Evolutionary conservation across 2,329 filamentous ascomycete species (phyloP), one percentile per base, ranked within the genome.

Genomic region (Aspergillus melleus): DNA sequence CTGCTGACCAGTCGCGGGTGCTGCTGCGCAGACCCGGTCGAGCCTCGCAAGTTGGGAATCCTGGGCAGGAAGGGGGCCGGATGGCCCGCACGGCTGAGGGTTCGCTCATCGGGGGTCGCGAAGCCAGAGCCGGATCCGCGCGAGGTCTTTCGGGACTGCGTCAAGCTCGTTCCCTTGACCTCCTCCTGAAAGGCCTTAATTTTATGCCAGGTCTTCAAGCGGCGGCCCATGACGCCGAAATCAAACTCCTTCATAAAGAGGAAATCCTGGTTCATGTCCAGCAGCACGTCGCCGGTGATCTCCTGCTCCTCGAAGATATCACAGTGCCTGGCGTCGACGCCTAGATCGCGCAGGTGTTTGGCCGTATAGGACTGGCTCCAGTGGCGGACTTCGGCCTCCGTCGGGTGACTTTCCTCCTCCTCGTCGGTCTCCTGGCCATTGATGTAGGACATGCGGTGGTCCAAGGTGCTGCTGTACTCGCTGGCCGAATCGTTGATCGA

Each of bases 161-260:
- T 69, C 77, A 86, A 77, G 49, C 84, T 24, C 44, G 44, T 47
- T 47, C 44, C 84, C 64, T 85, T 89, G 47, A 95, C 88, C 74
- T 97, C 92, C 70, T 96, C 91, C 73, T 98, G 94, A 64, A 98
- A 83, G 3, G 87, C 82, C 76, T 96, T 96, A 75, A 98, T 93
- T 77, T 95, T 96, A 76, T 97, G 92, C 94, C 94, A 98, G 2
- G 93, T 96, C 75, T 96, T 96, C 62, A 98, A 79, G 62, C 94
- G 86, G 59, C 91, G 86, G 9, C 94, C 94, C 67, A 98, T 93
- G 3, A 93, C 91, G 19, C 94, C 94, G 66, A 98, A 83, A 67
- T 97, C 91, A 68, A 97, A 96, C 51, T 95, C 93, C 72, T 96
- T 96, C 80, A 98, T 89, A 74, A 97, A 96, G 16, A 98, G 83